phyloP scores from a whole-genome alignment of 108 stramenopile genomes.

The Phaeodactylum tricornutum region DNA sequence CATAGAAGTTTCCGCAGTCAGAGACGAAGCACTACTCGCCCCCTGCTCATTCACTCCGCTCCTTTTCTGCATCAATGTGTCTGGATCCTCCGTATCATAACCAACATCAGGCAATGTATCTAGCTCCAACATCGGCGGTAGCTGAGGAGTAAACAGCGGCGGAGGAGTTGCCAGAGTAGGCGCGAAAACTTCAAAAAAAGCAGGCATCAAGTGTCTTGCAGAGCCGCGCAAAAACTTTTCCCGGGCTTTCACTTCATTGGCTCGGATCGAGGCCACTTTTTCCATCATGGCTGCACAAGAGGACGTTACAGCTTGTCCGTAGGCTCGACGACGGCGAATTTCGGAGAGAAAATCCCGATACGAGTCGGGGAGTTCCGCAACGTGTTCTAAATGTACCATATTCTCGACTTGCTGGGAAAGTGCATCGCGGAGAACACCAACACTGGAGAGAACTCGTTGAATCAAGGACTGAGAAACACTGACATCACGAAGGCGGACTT shows the following conservation, averaged over 20 bases:
- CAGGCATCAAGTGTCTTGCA: constrained; percentile 75
- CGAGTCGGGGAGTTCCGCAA: constrained; percentile 49
- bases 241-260: constrained; percentile 66
- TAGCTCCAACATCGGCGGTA: constrained; percentile 62
- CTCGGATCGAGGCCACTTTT: constrained; percentile 58
- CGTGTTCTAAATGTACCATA: constrained; percentile 70
- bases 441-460: constrained; percentile 52
- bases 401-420: constrained; percentile 56
- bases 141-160: constrained; percentile 67
- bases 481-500: constrained; percentile 61
- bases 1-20: constrained; percentile 35
- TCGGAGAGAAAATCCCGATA: constrained; percentile 64
- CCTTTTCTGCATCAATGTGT: constrained; percentile 21
- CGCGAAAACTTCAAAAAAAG: constrained; percentile 77
- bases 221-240: constrained; percentile 73
- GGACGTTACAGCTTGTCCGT: constrained; percentile 62
- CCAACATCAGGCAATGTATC: constrained; percentile 66
- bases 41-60: constrained; percentile 15
- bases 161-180: constrained; percentile 79
- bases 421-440: constrained; percentile 56
- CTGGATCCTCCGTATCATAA: constrained; percentile 8
- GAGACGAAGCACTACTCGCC: constrained; percentile 48
- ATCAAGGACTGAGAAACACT: constrained; percentile 69
- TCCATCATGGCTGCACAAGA: constrained; percentile 57
- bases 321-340: constrained; percentile 56